Evolutionary conservation across 139 green algal species (phyloP).

Genomic region (Astrephomene gubernaculifera): DNA sequence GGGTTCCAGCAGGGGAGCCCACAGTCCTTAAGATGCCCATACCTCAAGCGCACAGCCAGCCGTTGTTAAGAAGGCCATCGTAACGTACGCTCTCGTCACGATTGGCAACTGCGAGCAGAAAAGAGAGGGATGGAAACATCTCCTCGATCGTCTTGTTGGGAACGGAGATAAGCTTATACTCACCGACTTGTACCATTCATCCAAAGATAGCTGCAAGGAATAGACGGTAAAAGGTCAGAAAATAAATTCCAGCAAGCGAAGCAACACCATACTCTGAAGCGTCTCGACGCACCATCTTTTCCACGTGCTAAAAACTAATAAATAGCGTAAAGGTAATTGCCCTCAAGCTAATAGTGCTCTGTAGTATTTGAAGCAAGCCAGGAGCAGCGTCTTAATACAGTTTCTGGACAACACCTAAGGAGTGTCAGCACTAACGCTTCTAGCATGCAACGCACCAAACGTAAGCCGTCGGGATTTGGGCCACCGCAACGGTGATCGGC

Average conservation of each 20-base stretch:
- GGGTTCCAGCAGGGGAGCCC: too few species aligned
- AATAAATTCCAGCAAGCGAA: background rate
- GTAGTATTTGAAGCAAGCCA: too few species aligned
- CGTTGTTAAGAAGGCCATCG: slow-evolving; percentile 94
- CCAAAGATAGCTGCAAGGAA: slow-evolving; percentile 55
- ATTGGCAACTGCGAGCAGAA: slow-evolving; percentile 78
- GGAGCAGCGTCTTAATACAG: too few species aligned
- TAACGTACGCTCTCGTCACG: slow-evolving; percentile 96
- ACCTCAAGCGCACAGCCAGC: slow-evolving; percentile 95
- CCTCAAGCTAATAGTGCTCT: too few species aligned
- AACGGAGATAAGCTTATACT: too few species aligned
- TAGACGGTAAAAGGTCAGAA: background rate
- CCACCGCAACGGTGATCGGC: too few species aligned
- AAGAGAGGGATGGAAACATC: background rate
- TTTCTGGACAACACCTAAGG: too few species aligned
- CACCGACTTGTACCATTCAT: slow-evolving; percentile 88
- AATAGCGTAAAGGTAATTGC: too few species aligned
- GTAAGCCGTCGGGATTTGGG: too few species aligned
- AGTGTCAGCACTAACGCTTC: too few species aligned
- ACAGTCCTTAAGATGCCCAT: background rate
- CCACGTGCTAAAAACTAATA: too few species aligned
- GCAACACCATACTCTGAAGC: background rate
- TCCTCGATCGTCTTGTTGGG: background rate
- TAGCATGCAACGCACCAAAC: too few species aligned
- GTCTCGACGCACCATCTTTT: slow-evolving; percentile 11